Evolutionary conservation across 495 filamentous ascomycete species (phyloP), one percentile per base, ranked within the genome.

Genomic region (Glarea lozoyensis): DNA sequence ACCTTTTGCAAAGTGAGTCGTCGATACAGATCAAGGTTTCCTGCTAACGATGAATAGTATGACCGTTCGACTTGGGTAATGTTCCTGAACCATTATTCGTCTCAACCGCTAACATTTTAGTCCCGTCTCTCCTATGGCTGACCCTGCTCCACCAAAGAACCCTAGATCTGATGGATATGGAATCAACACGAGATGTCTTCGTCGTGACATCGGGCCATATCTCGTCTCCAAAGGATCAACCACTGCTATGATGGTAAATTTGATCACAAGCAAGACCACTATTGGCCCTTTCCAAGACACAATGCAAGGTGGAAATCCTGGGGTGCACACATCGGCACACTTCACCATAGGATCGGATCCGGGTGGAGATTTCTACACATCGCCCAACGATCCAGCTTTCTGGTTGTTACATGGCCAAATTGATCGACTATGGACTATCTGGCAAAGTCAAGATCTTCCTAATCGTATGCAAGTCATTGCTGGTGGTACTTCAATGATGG

Each of bases 151-250:
- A 10, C 56, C 59, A 1, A 36, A 21, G 12, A 67, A 67, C 45
- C 60, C 65, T 0, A 54, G 50, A 25, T 21, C 54, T 12, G 58
- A 66, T 45, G 64, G 66, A 20, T 59, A 69, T 65, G 63, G 49
- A n/a, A 57, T 62, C 50, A 84, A 82, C 60, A 77, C 75, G 0
- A 77, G 80, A 32, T 88, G 84, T 41, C 60, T 88, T 39, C 72
- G 63, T 23, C 75, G 85, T 11, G 82, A 86, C 52, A 60, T 89
- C 45, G 72, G 70, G 39, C 58, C 68, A 10, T 61, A 55, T n/a
- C 22, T 46, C 13, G 37, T 39, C 55, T 31, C 55, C 3, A 43
- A 27, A 5, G 43, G 37, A 27, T 12, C 24, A 11, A 43, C 38
- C 11, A 32, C 43, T 4, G 12, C 34, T 7, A 23, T 20, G 17